phyloP scores from a whole-genome alignment of 768 basidiomycete species.

The Psilocybe sp. region DNA sequence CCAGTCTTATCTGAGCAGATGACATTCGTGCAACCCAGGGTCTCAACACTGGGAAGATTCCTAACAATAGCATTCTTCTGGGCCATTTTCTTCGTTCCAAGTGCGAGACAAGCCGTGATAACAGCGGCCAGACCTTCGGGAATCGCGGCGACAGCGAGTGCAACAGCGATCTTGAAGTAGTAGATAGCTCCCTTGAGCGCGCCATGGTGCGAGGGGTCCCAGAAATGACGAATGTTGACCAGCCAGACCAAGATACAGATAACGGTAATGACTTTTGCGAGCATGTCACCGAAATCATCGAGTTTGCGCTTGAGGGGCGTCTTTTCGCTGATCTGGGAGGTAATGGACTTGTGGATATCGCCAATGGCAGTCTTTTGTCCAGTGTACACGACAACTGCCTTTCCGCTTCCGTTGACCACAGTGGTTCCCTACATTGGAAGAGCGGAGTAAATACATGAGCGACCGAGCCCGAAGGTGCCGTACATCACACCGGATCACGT shows the following conservation, averaged over 20 bases:
- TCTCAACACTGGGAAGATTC: constrained; percentile 95
- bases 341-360: constrained; percentile 95
- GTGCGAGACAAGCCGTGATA: constrained; percentile 93
- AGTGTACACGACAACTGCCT: constrained; percentile 84
- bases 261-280: constrained; percentile 96
- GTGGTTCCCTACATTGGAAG: constrained; percentile 73
- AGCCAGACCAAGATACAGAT: constrained; percentile 98
- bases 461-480: too few relatives aligned
- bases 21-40: constrained; percentile 95
- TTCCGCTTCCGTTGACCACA: constrained; percentile 89
- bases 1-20: constrained; percentile 99
- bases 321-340: constrained; percentile 90
- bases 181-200: constrained; percentile 92
- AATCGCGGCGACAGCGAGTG: constrained; percentile 97
- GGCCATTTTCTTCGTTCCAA: constrained; percentile 99
- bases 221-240: constrained; percentile 95
- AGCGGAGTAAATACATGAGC: too few relatives aligned
- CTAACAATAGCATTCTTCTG: constrained; percentile 98
- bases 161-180: constrained; percentile 99
- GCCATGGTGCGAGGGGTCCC: constrained; percentile 91
- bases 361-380: constrained; percentile 91
- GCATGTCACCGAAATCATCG: constrained; percentile 96
- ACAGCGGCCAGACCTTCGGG: constrained; percentile 98
- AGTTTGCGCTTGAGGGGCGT: constrained; percentile 96
- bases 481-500: constrained; percentile 19